Percentiles rank a stretch among this genome's conserved stretches.
Conservation (phyloP, 345 rosid genomes). For the Aurinia saxatilis region DNA sequence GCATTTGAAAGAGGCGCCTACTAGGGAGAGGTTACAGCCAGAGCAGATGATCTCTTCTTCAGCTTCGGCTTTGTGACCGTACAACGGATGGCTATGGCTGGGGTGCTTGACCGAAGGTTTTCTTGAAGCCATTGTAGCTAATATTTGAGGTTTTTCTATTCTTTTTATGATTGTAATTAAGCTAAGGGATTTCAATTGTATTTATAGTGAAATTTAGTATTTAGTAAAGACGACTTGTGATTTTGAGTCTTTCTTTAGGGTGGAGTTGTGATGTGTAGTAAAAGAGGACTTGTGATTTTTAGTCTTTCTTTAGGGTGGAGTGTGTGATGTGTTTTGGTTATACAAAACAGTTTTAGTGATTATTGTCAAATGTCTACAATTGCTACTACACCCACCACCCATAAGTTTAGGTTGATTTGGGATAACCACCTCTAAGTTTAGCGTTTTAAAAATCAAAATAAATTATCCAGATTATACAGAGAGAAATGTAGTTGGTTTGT, state of each 20-base stretch:
- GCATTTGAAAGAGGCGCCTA: constrained; percentile 27
- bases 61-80: constrained; percentile 16
- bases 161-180: background rate
- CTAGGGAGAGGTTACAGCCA: constrained; percentile 22
- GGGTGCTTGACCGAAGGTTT: constrained; percentile 25
- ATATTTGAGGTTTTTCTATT: background rate
- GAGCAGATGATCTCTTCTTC: constrained; percentile 27
- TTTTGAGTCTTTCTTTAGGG: background rate
- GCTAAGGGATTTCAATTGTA: background rate
- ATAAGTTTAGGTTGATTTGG: too few relatives aligned
- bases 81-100: constrained; percentile 26
- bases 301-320: constrained; percentile 4
- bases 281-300: background rate
- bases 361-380: too few relatives aligned
- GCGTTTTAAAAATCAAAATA: too few relatives aligned
- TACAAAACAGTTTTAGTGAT: too few relatives aligned
- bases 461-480: too few relatives aligned
- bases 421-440: too few relatives aligned
- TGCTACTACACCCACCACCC: too few relatives aligned
- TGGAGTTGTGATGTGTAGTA: too few relatives aligned
- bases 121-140: constrained; percentile 19
- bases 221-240: constrained; percentile 3
- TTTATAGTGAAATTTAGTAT: constrained; percentile 8
- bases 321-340: constrained; percentile 6
- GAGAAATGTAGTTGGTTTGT: too few relatives aligned